phyloP scores from a whole-genome alignment of 805 yeast species.

The Candida quercuum region DNA sequence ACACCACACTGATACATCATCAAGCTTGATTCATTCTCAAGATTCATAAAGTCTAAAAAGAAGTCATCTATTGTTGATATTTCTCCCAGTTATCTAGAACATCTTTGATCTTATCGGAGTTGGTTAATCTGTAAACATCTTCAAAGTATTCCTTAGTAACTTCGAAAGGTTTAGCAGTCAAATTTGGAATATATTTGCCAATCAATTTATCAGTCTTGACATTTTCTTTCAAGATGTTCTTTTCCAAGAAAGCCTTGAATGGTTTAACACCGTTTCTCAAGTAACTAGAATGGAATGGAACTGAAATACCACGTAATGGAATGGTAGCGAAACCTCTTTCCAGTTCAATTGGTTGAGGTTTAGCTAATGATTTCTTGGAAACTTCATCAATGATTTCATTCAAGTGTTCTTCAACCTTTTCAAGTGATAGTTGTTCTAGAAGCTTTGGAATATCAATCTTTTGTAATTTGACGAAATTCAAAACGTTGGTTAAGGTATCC shows the following conservation, averaged over 20 bases:
- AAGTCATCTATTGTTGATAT: slow-evolving; percentile 43
- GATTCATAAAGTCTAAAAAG: no score
- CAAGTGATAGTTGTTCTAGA: slow-evolving; percentile 75
- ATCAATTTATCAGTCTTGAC: slow-evolving; percentile 91
- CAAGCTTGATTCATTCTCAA: not conserved
- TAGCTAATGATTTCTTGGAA: slow-evolving; percentile 71
- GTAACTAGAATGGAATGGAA: slow-evolving; percentile 99
- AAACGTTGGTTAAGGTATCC: slow-evolving; percentile 87
- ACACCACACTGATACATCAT: slow-evolving; percentile 7
- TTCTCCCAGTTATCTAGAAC: slow-evolving; percentile 95
- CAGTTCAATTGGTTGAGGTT: slow-evolving; percentile 94
- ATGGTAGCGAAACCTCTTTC: slow-evolving; percentile 98
- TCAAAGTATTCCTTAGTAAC: slow-evolving; percentile 96
- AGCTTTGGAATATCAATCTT: slow-evolving; percentile 89
- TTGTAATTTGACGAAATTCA: slow-evolving; percentile 89
- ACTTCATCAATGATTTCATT: slow-evolving; percentile 85
- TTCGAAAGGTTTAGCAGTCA: slow-evolving; percentile 96
- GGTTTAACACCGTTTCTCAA: slow-evolving; percentile 98
- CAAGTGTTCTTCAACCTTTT: slow-evolving; percentile 84
- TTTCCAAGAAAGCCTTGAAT: slow-evolving; percentile 93
- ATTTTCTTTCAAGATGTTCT: slow-evolving; percentile 92
- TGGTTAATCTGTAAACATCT: slow-evolving; percentile 89
- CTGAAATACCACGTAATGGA: slow-evolving; percentile 98
- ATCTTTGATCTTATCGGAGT: slow-evolving; percentile 83
- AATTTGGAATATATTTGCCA: slow-evolving; percentile 95